Base-by-base conservation (phyloP, 169 alveolate species). In the Fabrea salina region DNA sequence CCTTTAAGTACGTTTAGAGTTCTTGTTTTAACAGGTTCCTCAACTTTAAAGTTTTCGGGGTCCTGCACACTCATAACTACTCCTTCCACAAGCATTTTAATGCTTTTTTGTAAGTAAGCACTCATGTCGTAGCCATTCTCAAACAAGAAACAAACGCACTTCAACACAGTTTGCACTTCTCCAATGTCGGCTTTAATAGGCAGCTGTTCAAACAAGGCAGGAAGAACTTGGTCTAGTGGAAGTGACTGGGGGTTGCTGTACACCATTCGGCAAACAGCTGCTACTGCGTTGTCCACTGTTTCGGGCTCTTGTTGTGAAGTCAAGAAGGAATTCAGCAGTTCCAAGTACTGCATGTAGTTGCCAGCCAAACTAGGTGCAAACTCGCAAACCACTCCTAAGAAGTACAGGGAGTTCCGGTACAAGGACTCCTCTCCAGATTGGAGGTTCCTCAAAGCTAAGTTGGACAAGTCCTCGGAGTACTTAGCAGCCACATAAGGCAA, bases 211-310 rank as follows among this genome's bases (percentile, higher is more conserved):
- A 40, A 67, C 7, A 37, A 16, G 16, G 22, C 78, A 43, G 78
- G 78, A 4, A 67, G 2, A 32, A 67, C 37, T 40, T 8, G 16
- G 13, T 37, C 33, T 19, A 67, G 61, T 8, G 78, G 78, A 1
- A 67, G 16, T 0, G 59, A 22, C n/a, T 16, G 50, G 7, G 61
- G 37, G 22, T 19, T 16, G 13, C 41, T 27, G 2, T 2, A 7
- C n/a, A 67, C 44, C 78, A 67, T 67, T 43, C 78, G 13, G 37
- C 44, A 37, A 67, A 67, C 33, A 40, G 78, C 78, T 41, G 78
- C 78, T 0, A 67, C 61, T 40, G 78, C 78, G 4, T 67, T 67
- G 27, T 67, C 78, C n/a, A 67, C 32, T n/a, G 74, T 61, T 16
- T 47, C 74, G 13, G 74, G 74, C 50, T 61, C 74, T 16, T 33